Base-by-base conservation (phyloP, 2,329 filamentous ascomycete species). In the Metarhizium rileyi region DNA sequence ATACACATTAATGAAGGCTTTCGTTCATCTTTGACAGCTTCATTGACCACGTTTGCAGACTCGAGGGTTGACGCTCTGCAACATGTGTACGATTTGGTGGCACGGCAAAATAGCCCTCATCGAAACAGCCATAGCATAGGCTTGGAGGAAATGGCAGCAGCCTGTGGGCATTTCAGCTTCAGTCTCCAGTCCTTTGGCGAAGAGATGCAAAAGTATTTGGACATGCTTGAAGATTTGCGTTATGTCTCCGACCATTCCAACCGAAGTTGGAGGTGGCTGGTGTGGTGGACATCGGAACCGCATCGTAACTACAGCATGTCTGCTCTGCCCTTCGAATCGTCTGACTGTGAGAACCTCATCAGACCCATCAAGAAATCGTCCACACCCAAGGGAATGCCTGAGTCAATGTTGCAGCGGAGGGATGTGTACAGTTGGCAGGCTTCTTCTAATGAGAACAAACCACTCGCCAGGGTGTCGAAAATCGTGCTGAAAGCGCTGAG, bases 111-210 rank as follows among this genome's bases (percentile, higher is more conserved):
- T 78, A 78, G 48, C 73, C 79, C 4, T 75, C 77, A 42, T 80
- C 81, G 0, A 8, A 73, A 86, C 38, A 83, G 83, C 52, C 75
- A 88, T 12, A 83, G 91, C 61, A 89, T 89, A 1, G 89, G 95
- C 63, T 86, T 93, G 51, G 90, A 96, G 64, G 90, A 95, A 66
- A 88, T 95, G 10, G 88, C 89, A 30, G 90, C 90, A 9, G 91
- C 88, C 50, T 96, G 90, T 61, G 90, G 90, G 0, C 88, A 95
- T 66, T 96, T 95, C 62, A 90, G 86, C 64, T 94, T 90, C 63
- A 91, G 86, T 26, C 71, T 96, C 18, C 78, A 91, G 54, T 86
- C 90, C 57, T 89, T 95, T 64, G 89, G 87, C 0, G 86, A 93
- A 62, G 88, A 95, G 59, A 86, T 94, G 70, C 79, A 86, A 56